A percentile compares a stretch with the other conserved stretches of the same genome.
phyloP scores from a whole-genome alignment of 2,329 filamentous ascomycete species.

The Graphilbum fragrans region DNA sequence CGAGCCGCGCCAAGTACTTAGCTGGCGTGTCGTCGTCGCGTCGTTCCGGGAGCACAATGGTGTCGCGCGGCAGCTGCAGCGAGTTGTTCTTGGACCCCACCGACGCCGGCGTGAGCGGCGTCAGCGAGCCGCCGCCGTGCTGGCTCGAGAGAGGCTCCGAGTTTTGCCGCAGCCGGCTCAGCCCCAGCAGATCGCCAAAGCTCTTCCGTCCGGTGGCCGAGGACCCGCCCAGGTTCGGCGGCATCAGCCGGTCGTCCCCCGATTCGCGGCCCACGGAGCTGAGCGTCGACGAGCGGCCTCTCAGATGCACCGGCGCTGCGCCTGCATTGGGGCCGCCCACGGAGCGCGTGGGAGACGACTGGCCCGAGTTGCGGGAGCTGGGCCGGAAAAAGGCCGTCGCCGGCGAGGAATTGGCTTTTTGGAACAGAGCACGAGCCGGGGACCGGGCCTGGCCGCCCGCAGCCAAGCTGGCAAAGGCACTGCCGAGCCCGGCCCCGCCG shows the following conservation, averaged over 20 bases:
- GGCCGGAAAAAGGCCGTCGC: conserved; percentile 38
- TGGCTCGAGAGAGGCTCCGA: conserved; percentile 53
- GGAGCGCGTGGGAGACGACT: conserved; percentile 51
- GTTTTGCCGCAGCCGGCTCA: conserved; percentile 69
- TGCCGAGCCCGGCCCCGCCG: background rate
- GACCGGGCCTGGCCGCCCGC: conserved; percentile 17
- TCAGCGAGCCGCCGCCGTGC: conserved; percentile 53
- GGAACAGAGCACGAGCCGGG: conserved; percentile 17
- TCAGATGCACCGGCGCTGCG: conserved; percentile 31
- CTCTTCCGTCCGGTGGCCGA: conserved; percentile 79
- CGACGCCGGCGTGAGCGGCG: conserved; percentile 57
- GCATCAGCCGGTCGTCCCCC: conserved; percentile 51
- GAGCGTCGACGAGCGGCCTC: conserved; percentile 80
- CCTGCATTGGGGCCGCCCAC: background rate
- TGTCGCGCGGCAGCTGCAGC: conserved; percentile 62
- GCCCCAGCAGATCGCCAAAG: conserved; percentile 75
- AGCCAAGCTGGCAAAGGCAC: conserved; percentile 1
- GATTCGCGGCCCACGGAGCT: conserved; percentile 67
- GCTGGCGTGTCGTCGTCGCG: conserved; percentile 82
- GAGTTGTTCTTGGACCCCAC: conserved; percentile 72
- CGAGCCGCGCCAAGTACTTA: conserved; percentile 74
- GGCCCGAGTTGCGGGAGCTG: conserved; percentile 39
- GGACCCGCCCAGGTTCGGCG: conserved; percentile 61
- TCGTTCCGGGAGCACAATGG: conserved; percentile 60
- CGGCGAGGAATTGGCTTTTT: conserved; percentile 28